Conservation (phyloP, 345 rosid species). For the Noccaea caerulescens region DNA sequence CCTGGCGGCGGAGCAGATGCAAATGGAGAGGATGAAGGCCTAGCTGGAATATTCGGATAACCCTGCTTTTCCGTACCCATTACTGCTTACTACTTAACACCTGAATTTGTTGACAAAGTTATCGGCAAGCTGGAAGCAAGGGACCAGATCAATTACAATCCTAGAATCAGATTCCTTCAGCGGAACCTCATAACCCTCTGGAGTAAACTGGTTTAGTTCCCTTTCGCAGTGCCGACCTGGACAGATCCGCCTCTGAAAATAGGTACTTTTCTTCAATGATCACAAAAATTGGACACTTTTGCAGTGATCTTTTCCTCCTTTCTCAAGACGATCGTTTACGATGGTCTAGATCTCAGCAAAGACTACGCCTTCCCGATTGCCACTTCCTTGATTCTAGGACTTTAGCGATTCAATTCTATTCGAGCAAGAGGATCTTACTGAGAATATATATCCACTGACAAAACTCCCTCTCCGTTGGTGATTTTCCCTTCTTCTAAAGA, state of each 20-base stretch:
- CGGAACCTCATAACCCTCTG: slow-evolving; percentile 15
- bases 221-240: slow-evolving; percentile 23
- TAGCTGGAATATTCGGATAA: slow-evolving; percentile 60
- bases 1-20: slow-evolving; percentile 63
- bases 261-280: background rate
- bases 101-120: slow-evolving; percentile 42
- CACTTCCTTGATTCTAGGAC: background rate
- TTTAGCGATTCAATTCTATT: background rate
- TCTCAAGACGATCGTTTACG: slow-evolving; percentile 15
- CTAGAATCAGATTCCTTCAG: slow-evolving; percentile 28
- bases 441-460: background rate
- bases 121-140: slow-evolving; percentile 13
- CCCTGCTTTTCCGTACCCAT: slow-evolving; percentile 79
- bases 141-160: slow-evolving; percentile 29
- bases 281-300: slow-evolving; percentile 30
- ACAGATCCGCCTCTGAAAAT: slow-evolving; percentile 27
- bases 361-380: background rate
- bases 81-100: slow-evolving; percentile 34
- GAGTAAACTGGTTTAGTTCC: background rate
- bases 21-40: slow-evolving; percentile 62
- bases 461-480: slow-evolving; percentile 2
- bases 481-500: slow-evolving; percentile 3
- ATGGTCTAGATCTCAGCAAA: slow-evolving; percentile 20
- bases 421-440: slow-evolving; percentile 33
- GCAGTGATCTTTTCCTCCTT: background rate